Evolutionary conservation across 2,329 filamentous ascomycete genomes (phyloP).

Genomic region (Teratosphaeria nubilosa): DNA sequence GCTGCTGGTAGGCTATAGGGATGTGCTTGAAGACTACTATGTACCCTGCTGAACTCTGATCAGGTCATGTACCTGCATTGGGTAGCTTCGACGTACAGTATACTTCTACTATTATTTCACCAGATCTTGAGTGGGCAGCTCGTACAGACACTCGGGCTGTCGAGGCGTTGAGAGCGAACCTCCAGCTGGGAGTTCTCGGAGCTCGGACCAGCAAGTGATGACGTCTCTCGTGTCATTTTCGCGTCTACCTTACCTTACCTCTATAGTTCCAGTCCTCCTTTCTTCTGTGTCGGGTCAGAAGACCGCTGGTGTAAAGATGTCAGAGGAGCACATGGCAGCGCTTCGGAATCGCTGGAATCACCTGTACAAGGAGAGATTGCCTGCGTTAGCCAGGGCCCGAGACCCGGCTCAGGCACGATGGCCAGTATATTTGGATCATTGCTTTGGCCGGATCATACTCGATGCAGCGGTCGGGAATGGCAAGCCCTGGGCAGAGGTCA

Average conservation of each 20-base stretch:
- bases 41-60: not conserved
- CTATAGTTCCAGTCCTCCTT: too few species aligned
- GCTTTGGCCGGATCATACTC: conserved; percentile 37
- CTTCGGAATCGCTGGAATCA: conserved; percentile 18
- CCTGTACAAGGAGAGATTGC: conserved; percentile 20
- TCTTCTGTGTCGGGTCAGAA: too few species aligned
- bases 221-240: not conserved
- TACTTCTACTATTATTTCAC: too few species aligned
- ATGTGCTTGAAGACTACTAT: not conserved
- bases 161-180: too few species aligned
- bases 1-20: not conserved
- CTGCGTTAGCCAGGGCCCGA: conserved; percentile 19
- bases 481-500: conserved; percentile 32
- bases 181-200: too few species aligned
- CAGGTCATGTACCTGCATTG: not conserved
- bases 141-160: too few species aligned
- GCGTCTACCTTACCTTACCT: not conserved
- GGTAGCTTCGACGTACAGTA: too few species aligned
- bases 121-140: too few species aligned
- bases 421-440: conserved; percentile 36
- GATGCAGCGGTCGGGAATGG: conserved; percentile 32
- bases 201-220: not conserved
- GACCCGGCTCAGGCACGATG: conserved; percentile 28
- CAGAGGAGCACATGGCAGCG: not conserved
- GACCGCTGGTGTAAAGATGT: not conserved